These are phyloP conservation scores for Debaryomyces psychrophilus DNA, from an alignment of 1,139 yeast species.

Conservation along the genomic window DNA sequence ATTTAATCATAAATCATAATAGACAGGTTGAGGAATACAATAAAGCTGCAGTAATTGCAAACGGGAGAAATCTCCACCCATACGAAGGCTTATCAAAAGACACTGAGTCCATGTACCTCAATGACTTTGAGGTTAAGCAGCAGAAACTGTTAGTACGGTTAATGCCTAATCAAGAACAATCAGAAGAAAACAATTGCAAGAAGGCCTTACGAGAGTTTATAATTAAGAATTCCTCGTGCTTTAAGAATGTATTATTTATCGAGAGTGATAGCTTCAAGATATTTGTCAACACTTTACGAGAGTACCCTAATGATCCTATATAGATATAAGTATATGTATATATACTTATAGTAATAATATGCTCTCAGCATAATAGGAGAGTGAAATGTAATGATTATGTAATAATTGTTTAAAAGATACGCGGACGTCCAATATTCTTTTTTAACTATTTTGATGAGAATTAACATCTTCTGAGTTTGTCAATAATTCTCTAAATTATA, in stretches of 20 bases:
- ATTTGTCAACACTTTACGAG: conserved; percentile 11
- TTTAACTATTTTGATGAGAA: not conserved
- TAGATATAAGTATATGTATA: conserved; percentile 11
- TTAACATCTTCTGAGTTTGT: not conserved
- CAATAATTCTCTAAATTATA: not conserved
- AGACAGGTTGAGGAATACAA: conserved; percentile 17
- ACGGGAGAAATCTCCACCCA: not conserved
- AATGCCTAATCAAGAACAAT: not conserved
- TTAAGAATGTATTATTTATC: conserved; percentile 15
- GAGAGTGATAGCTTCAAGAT: conserved; percentile 14
- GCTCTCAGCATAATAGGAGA: conserved; percentile 2
- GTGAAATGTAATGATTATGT: not conserved
- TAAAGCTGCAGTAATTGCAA: conserved; percentile 11
- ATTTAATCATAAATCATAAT: conserved; percentile 14
- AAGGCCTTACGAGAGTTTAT: conserved; percentile 13
- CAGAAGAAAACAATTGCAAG: conserved; percentile 11
- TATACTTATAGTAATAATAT: not conserved
- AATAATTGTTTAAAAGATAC: not conserved
- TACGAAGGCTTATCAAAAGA: not conserved
- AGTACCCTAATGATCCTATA: conserved; percentile 14
- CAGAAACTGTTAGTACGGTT: conserved; percentile 6
- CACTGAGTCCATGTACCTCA: not conserved
- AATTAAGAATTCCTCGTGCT: conserved; percentile 15
- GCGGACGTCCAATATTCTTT: conserved; percentile 6
- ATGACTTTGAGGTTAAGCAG: not conserved